Evolutionary conservation across 176 grass and related monocot species (phyloP).

Genomic region (Alloteropsis semialata): DNA sequence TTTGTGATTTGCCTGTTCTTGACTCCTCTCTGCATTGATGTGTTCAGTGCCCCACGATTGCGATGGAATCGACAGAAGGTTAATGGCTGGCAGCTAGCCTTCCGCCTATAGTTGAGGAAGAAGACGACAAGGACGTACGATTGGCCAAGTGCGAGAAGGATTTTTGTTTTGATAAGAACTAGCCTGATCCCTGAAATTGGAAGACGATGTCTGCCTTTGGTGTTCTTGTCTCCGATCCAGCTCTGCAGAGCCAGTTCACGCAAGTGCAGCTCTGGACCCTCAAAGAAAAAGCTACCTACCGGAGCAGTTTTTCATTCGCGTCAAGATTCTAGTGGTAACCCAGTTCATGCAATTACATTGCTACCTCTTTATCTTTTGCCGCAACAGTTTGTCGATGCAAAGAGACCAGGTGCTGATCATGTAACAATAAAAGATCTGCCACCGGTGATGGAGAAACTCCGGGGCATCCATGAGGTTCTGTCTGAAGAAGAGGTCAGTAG

Average conservation of each 20-base stretch:
- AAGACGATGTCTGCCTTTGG: constrained; percentile 76
- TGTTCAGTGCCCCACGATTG: background rate
- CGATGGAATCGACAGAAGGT: background rate
- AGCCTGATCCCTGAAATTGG: background rate
- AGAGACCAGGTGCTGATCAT: constrained; percentile 42
- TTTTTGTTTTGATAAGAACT: too few relatives aligned
- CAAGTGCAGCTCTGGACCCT: constrained; percentile 90
- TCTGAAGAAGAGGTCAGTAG: constrained; percentile 58
- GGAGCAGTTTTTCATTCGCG: background rate
- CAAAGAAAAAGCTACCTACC: constrained; percentile 61
- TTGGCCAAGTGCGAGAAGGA: background rate
- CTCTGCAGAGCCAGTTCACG: constrained; percentile 95
- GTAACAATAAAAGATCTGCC: constrained; percentile 74
- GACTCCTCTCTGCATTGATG: background rate
- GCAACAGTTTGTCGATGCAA: constrained; percentile 46
- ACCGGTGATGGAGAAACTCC: constrained; percentile 71
- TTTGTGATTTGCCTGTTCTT: too few relatives aligned
- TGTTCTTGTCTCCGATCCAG: constrained; percentile 86
- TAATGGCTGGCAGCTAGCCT: background rate
- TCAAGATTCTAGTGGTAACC: background rate
- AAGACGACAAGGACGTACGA: too few relatives aligned
- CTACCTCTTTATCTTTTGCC: background rate
- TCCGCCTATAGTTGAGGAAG: background rate
- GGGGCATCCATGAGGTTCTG: constrained; percentile 74
- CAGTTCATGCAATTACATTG: background rate